Conservation (phyloP, 805 yeast genomes). For the Yarrowia sp. region DNA sequence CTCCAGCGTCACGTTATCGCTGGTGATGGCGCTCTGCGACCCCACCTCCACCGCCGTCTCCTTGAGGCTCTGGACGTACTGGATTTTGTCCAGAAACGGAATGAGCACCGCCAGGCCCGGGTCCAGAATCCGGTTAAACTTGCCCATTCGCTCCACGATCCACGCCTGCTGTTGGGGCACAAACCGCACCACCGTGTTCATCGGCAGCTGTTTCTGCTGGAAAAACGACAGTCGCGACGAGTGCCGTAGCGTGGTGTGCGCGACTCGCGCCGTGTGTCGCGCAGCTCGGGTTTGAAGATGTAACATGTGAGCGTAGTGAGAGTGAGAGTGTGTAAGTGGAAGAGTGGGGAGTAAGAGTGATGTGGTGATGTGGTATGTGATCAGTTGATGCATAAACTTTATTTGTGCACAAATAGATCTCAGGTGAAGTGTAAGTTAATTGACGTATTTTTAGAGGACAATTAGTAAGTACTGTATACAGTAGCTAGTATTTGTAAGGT, state of each 20-base stretch:
- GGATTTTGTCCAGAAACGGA: slow-evolving; percentile 77
- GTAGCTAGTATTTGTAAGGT: no score
- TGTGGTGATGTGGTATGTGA: no score
- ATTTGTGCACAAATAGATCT: no score
- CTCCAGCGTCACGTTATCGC: slow-evolving; percentile 83
- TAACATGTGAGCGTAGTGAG: no score
- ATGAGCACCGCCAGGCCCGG: slow-evolving; percentile 80
- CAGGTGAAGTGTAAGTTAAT: no score
- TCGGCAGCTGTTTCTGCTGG: slow-evolving; percentile 69
- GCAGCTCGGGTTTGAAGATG: not conserved
- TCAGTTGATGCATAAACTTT: no score
- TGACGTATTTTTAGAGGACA: no score
- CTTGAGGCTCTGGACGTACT: slow-evolving; percentile 81
- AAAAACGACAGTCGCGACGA: slow-evolving; percentile 57
- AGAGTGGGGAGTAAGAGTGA: no score
- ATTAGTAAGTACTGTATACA: no score
- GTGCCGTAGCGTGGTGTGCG: slow-evolving; percentile 1
- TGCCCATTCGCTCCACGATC: slow-evolving; percentile 92
- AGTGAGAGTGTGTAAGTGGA: no score
- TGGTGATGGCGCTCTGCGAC: slow-evolving; percentile 81
- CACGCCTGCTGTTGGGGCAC: slow-evolving; percentile 93
- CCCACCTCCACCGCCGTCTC: slow-evolving; percentile 88
- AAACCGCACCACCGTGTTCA: slow-evolving; percentile 75
- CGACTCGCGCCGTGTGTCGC: not conserved
- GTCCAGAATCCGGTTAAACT: slow-evolving; percentile 66